These are phyloP conservation scores for Calonectria fujianensis DNA, from an alignment of 2,329 filamentous ascomycete genomes.

Conservation along the genomic window DNA sequence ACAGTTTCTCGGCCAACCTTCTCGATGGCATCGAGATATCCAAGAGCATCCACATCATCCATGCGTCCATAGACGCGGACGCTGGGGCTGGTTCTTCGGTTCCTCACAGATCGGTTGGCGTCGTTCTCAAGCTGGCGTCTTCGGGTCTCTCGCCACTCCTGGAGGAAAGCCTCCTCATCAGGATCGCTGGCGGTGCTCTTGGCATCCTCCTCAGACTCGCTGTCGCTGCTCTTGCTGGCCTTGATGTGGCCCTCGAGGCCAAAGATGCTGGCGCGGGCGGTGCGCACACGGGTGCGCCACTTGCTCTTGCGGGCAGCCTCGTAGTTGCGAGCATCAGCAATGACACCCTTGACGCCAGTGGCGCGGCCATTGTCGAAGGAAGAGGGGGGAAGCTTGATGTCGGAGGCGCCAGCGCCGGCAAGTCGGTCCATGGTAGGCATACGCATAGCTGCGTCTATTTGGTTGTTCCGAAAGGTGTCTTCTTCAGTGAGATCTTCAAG, in stretches of 20 bases:
- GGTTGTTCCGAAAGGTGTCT: conserved; percentile 70
- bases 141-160: conserved; percentile 88
- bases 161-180: conserved; percentile 88
- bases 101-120: conserved; percentile 72
- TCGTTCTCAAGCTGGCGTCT: conserved; percentile 84
- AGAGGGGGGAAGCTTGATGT: conserved; percentile 76
- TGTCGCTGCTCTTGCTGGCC: conserved; percentile 61
- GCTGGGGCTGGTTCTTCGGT: conserved; percentile 84
- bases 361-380: conserved; percentile 81
- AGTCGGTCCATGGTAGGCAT: conserved; percentile 71
- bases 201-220: conserved; percentile 68
- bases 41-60: conserved; percentile 89
- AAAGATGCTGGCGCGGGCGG: conserved; percentile 74
- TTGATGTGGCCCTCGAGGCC: conserved; percentile 61
- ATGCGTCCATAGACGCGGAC: conserved; percentile 86
- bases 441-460: conserved; percentile 80
- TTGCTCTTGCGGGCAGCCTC: conserved; percentile 78
- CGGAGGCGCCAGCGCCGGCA: conserved; percentile 64
- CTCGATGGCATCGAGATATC: conserved; percentile 97
- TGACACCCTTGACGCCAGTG: conserved; percentile 91
- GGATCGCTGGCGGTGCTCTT: conserved; percentile 71
- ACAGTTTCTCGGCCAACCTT: conserved; percentile 87
- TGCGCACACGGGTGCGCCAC: conserved; percentile 71
- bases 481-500: conserved; percentile 75
- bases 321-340: conserved; percentile 87